A percentile compares a stretch with the other conserved stretches of the same genome.
Evolutionary conservation across 352 stramenopile genomes (phyloP).

Genomic region (Phytophthora ramorum): DNA sequence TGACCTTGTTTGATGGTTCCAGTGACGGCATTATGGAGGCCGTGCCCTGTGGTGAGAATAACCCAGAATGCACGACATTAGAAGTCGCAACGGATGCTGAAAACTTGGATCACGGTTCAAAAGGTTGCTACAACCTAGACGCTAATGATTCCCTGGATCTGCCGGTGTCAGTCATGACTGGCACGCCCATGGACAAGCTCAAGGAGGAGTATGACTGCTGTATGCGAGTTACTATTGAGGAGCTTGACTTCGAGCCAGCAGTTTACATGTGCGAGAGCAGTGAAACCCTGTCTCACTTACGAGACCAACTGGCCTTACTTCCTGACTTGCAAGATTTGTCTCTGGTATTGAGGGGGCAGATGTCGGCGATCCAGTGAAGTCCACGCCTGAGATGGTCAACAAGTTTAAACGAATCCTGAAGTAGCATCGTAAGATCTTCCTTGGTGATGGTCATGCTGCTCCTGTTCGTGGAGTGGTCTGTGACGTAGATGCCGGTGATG

Average conservation of each 20-base stretch:
- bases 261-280: too few species aligned
- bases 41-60: too few species aligned
- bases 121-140: too few species aligned
- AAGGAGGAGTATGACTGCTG: neutral
- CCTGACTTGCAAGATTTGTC: neutral
- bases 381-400: neutral
- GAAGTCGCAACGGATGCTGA: too few species aligned
- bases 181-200: neutral
- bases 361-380: neutral
- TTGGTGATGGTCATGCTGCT: neutral
- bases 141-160: too few species aligned
- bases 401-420: neutral
- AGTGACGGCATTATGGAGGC: too few species aligned
- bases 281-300: neutral
- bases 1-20: too few species aligned
- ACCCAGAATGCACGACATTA: too few species aligned
- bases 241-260: neutral
- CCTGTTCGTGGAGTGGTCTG: neutral
- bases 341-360: neutral
- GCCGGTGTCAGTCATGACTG: neutral
- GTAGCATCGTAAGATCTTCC: conserved; percentile 1
- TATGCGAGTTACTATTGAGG: neutral
- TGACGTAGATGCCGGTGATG: neutral
- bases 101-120: too few species aligned
- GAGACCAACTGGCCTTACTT: neutral